These are phyloP conservation scores for Cudoniella acicularis DNA, from an alignment of 495 filamentous ascomycete genomes.

Conservation along the genomic window DNA sequence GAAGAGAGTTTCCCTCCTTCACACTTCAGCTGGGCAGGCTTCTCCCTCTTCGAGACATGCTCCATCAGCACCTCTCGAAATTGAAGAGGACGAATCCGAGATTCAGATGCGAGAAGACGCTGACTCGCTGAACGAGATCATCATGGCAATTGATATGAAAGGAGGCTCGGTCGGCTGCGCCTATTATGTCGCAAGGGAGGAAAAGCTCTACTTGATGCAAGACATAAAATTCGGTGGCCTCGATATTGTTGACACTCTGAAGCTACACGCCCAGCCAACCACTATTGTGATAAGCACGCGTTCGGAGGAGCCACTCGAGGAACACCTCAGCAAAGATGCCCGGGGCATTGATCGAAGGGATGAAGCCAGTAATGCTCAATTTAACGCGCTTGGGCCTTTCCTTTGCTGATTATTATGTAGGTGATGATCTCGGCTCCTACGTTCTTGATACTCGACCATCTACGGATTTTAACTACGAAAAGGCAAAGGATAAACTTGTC, in stretches of 20 bases:
- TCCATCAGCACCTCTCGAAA: not conserved
- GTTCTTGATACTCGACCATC: slow-evolving; percentile 69
- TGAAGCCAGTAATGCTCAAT: slow-evolving; percentile 25
- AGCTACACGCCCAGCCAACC: slow-evolving; percentile 75
- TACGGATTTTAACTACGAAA: slow-evolving; percentile 72
- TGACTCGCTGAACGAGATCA: slow-evolving; percentile 68
- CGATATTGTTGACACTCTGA: slow-evolving; percentile 72
- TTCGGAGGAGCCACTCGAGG: slow-evolving; percentile 56
- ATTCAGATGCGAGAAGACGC: slow-evolving; percentile 36
- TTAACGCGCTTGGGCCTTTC: not conserved
- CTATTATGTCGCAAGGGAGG: slow-evolving; percentile 75
- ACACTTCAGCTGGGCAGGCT: slow-evolving; percentile 18
- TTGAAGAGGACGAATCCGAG: slow-evolving; percentile 24
- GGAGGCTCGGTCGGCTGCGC: slow-evolving; percentile 78
- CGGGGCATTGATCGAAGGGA: slow-evolving; percentile 34
- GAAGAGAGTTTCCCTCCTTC: slow-evolving; percentile 24
- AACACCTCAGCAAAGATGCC: slow-evolving; percentile 40
- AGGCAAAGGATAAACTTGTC: slow-evolving; percentile 64
- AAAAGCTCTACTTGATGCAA: slow-evolving; percentile 73
- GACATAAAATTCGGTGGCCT: slow-evolving; percentile 69
- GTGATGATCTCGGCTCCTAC: slow-evolving; percentile 50
- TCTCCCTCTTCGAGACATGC: slow-evolving; percentile 6
- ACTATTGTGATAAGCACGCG: slow-evolving; percentile 70
- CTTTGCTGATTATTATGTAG: slow-evolving; percentile 15
- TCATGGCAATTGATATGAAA: slow-evolving; percentile 80